Evolutionary conservation across 2,329 filamentous ascomycete genomes (phyloP).

Genomic region (Neofusicoccum laricinum): DNA sequence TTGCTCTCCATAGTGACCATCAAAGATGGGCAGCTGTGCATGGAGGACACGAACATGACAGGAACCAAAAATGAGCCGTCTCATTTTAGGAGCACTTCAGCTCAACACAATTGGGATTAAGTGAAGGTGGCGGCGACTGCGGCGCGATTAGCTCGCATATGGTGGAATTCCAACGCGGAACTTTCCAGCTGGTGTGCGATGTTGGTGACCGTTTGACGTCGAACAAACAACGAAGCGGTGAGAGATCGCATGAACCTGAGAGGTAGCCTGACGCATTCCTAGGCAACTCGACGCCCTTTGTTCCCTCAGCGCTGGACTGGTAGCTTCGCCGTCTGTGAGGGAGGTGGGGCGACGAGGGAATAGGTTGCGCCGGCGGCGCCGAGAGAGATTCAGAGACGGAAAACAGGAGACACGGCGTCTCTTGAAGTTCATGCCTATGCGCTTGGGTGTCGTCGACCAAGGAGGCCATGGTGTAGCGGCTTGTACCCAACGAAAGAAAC

Average conservation of each 20-base stretch:
- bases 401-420: neutral
- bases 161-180: neutral
- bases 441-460: neutral
- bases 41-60: neutral
- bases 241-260: conserved; percentile 9
- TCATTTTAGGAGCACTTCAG: neutral
- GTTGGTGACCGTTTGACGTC: neutral
- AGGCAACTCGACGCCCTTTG: neutral
- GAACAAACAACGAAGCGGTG: conserved; percentile 8
- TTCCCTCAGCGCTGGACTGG: neutral
- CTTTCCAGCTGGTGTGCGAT: conserved; percentile 4
- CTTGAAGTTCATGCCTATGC: neutral
- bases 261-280: conserved; percentile 2
- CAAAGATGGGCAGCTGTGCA: neutral
- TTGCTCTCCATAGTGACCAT: neutral
- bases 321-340: conserved; percentile 1
- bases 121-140: neutral
- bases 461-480: neutral
- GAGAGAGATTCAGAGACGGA: neutral
- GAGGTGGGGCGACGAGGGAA: neutral
- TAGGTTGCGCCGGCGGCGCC: neutral
- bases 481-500: neutral
- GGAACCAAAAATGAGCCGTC: neutral
- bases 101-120: neutral
- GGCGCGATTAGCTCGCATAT: neutral